Evolutionary conservation across 805 yeast genomes (phyloP), one percentile per base, ranked within the genome.

Genomic region (Metschnikowia aberdeeniae): DNA sequence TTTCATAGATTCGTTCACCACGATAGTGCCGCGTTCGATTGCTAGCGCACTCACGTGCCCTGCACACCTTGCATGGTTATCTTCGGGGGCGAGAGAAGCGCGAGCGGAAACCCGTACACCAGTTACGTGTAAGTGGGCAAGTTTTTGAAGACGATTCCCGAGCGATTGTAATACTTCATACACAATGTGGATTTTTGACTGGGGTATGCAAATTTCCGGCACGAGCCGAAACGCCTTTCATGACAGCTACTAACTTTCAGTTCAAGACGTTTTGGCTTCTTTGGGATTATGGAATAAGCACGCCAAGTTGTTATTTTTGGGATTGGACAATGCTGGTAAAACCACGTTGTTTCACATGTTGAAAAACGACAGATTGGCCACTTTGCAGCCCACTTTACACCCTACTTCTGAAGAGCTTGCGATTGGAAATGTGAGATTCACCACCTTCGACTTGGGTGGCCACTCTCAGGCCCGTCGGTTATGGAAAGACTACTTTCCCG

Each of bases 401-500:
- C 99, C 99, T 61, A 89, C 99, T 14, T 89, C 97, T 22, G 99
- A 93, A 70, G 99, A 93, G 67, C 79, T 93, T 60, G 90, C 97
- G 51, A 93, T 93, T 59, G 99, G 98, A 57, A 85, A 86, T 57
- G 95, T 92, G 51, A 84, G 92, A 67, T 93, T 93, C 78, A 93
- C 99, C 49, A 93, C 99, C 26, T 93, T 93, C 60, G 99, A 93
- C 68, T 78, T 93, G 58, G 99, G 99, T 70, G 99, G 99, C 36
- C 99, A 93, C 75, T 84, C 81, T 67, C 97, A 92, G 72, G 98
- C 99, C 40, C 90, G 99, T 73, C 89, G 99, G 72, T 82, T 93
- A 63, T 93, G 99, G 99, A 90, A 90, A 66, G 98, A 93, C 67
- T 93, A 93, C 69, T 93, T 93, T 84, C 99, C 99, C 48, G 99